Percentiles rank a stretch among this genome's conserved stretches.
Evolutionary conservation across 768 basidiomycete genomes (phyloP).

Genomic region (Daedalea quercina): DNA sequence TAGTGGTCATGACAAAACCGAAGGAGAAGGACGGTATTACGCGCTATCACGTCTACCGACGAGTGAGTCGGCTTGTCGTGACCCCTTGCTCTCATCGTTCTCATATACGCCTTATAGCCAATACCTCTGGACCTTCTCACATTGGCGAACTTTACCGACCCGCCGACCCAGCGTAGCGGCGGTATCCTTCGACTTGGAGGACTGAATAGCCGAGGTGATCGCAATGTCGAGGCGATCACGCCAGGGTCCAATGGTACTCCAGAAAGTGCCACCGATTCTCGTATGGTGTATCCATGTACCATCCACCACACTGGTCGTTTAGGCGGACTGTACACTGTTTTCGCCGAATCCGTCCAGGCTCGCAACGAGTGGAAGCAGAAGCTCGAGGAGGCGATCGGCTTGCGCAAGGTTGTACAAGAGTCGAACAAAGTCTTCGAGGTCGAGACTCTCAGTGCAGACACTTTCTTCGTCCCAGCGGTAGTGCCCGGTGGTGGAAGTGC

Average conservation of each 20-base stretch:
- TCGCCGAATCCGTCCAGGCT: conserved; percentile 71
- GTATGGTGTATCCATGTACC: conserved; percentile 81
- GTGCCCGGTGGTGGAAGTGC: conserved; percentile 36
- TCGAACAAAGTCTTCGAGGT: conserved; percentile 94
- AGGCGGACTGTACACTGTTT: conserved; percentile 82
- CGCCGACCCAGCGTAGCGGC: conserved; percentile 65
- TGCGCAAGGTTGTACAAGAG: conserved; percentile 85
- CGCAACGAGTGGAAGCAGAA: conserved; percentile 87
- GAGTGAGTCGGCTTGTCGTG: conserved; percentile 41
- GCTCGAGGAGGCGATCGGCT: conserved; percentile 79
- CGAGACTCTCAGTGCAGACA: conserved; percentile 82
- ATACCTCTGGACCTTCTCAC: conserved; percentile 89
- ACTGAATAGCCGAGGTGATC: conserved; percentile 30
- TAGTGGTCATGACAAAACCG: conserved; percentile 86
- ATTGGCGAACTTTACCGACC: conserved; percentile 77
- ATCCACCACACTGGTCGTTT: conserved; percentile 84
- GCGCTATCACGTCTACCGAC: conserved; percentile 74
- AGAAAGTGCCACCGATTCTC: conserved; percentile 51
- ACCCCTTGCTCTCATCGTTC: conserved; percentile 1
- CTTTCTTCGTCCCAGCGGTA: conserved; percentile 74
- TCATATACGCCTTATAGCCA: conserved; percentile 45
- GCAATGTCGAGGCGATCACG: conserved; percentile 20
- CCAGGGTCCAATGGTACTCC: conserved; percentile 26
- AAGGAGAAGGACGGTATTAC: conserved; percentile 71
- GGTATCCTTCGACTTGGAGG: conserved; percentile 62